These are phyloP conservation scores for Strigomonas oncopelti DNA, from an alignment of 208 protist genomes.

Conservation along the genomic window DNA sequence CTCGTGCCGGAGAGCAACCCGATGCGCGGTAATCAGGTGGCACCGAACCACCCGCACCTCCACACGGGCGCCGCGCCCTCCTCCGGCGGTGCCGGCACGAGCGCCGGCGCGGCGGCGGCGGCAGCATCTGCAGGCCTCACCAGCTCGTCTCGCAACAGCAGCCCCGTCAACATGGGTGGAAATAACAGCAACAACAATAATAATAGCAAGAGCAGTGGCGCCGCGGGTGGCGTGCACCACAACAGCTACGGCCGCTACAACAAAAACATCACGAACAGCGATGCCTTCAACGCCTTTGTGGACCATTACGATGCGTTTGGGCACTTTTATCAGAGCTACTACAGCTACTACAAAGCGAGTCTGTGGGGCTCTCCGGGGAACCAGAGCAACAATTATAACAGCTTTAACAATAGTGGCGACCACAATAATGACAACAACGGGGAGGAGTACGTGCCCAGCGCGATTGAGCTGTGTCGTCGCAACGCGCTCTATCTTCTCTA, in stretches of 20 bases:
- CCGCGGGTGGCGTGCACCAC: too few species aligned
- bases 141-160: too few species aligned
- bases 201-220: too few species aligned
- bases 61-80: not conserved
- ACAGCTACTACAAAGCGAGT: not conserved
- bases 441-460: slow-evolving; percentile 7
- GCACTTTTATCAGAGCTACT: not conserved
- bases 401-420: not conserved
- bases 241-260: too few species aligned
- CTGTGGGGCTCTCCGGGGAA: not conserved
- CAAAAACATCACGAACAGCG: not conserved
- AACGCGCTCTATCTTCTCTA: slow-evolving; percentile 27
- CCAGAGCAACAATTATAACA: not conserved
- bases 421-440: not conserved
- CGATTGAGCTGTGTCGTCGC: slow-evolving; percentile 26
- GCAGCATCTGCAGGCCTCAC: not conserved
- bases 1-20: not conserved
- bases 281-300: not conserved
- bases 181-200: too few species aligned
- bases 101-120: not conserved
- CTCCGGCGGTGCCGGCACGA: not conserved
- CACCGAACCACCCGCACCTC: not conserved
- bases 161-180: too few species aligned
- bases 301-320: not conserved
- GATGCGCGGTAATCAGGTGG: not conserved